Evolutionary conservation across 345 rosid genomes (phyloP), one percentile per base, ranked within the genome.

Genomic region (Clausena lansium): DNA sequence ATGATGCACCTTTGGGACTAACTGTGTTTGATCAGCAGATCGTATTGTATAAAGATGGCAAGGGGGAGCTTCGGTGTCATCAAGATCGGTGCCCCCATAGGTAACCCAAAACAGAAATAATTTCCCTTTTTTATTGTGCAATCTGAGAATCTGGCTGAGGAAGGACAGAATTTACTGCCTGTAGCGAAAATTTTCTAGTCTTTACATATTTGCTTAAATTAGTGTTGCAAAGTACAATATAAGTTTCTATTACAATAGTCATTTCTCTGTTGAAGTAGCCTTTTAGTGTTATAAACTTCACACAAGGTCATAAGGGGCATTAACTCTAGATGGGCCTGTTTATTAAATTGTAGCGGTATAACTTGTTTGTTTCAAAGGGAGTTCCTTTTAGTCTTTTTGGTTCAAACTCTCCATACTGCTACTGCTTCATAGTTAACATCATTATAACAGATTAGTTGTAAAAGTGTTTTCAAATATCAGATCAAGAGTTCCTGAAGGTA

Each of bases 81-180:
- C 94, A 93, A 78, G 99, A 95, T 89, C 93, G 97, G 30, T 95
- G 98, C 76, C 93, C 99, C 41, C 99, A 95, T 82, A 92, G 98
- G 99, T 95, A 79, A 73, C 13, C 13, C 45, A n/a, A 66, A 9
- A 8, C 25, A 35, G 6, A 11, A 60, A 25, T 4, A 27, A 28
- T 1, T 14, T 1, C 22, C 33, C 5, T 63, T 63, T 63, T 17
- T 32, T 63, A 2, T 6, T 32, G 4, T 22, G 50, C 22, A 38
- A 1, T 36, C 15, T 36, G n/a, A n/a, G 52, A 66, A n/a, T 36
- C 39, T n/a, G 28, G 10, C 38, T 1, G 7, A 35, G 45, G 70
- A 66, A 20, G 50, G 11, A 22, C 7, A 8, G 52, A 38, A 24
- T 9, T 36, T 67, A 9, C 17, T 67, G 50, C 28, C 5, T 67